Evolutionary conservation across 2,329 filamentous ascomycete species (phyloP), one percentile per base, ranked within the genome.

Genomic region (Calonectria honghensis): DNA sequence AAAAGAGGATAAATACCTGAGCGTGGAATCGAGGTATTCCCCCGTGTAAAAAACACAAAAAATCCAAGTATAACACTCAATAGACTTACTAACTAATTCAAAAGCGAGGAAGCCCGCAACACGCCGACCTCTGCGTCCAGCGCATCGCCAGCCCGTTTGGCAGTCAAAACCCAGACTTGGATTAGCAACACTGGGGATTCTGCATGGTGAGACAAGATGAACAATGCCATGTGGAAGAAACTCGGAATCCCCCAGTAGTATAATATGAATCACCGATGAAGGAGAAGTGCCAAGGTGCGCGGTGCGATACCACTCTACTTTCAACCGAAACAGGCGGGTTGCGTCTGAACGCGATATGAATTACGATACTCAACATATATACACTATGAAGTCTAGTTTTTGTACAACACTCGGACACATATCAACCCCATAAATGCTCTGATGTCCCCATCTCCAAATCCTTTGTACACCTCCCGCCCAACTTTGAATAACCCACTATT

Each of bases 141-240:
- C 32, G 39, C 14, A 18, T 48, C 35, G 66, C 51, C 66, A n/a
- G 37, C 51, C 51, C 27, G 24, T 16, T 24, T 68, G 35, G 51
- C 51, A 32, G 51, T 29, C 11, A 52, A 52, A 59, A 68, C 66
- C 13, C 66, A 68, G n/a, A 59, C 66, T 31, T 68, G 66, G 66
- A 14, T 35, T 35, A 24, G 29, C 24, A 52, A 45, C 16, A 13
- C 29, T 13, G 66, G 59, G 18, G 66, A 68, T 35, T 20, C 14
- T 0, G 37, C 31, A 13, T 4, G 39, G 18, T 37, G 48, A 20
- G 48, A 59, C 16, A 27, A 9, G 4, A 27, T 68, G 4, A 10
- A 59, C 18, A 31, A 57, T 24, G 13, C 29, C 7, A 57, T 59
- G 27, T 37, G 39, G 14, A 57, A 59, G n/a, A 14, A 68, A 27